Evolutionary conservation across 2,329 filamentous ascomycete genomes (phyloP), one percentile per base, ranked within the genome.

Genomic region (Amylocarpus encephaloides): DNA sequence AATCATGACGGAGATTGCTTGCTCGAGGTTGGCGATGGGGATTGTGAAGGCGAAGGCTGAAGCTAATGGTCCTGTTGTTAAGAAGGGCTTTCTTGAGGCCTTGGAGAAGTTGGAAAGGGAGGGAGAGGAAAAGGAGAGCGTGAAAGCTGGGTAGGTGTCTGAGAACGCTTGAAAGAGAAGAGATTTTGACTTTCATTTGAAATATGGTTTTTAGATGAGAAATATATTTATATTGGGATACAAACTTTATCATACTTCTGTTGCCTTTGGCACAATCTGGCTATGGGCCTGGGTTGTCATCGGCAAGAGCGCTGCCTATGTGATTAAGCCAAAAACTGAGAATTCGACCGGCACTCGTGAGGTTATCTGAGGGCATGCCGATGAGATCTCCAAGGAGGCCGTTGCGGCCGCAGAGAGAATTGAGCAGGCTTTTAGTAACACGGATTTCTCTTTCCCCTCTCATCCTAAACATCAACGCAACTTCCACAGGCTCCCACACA

Each of bases 311-410:
- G 16, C 29, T 33, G 3, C 42, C 42, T 44, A 18, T 13, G 32
- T 44, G 42, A 15, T 32, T n/a, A 32, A 44, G 42, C 42, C 42
- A 44, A n/a, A 18, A 29, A 11, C 42, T n/a, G 9, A 44, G 42
- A 18, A 44, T n/a, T 34, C 7, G 18, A 11, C 42, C 42, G n/a
- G 42, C 29, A 11, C 3, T 19, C 6, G 42, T 44, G 42, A 44
- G 42, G 32, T 44, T 44, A 3, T n/a, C 30, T 44, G 32, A 7
- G 19, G 42, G 42, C 42, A 44, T 44, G 6, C 18, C 32, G 16
- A 44, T 16, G 9, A 44, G 42, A 33, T 44, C 42, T 44, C 42
- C 42, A 34, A 44, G 26, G 18, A 44, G 42, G 16, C 42, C 42
- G n/a, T 44, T 26, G 22, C 4, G 4, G 4, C 22, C 7, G 22